phyloP scores from a whole-genome alignment of 164 flowering plant species.

The Houttuynia cordata region DNA sequence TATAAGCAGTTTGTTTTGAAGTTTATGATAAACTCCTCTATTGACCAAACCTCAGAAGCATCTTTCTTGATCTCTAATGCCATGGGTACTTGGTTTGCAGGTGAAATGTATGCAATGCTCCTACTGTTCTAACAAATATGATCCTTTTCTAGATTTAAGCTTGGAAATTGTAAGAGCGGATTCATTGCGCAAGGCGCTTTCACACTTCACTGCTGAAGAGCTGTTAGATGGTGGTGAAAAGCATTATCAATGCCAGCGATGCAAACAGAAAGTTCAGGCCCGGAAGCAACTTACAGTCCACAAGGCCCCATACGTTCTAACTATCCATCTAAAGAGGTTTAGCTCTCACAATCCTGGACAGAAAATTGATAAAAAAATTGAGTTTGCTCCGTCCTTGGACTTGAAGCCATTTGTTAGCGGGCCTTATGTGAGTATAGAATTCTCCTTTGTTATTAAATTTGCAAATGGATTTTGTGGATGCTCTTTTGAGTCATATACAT shows the following conservation, averaged over 20 bases:
- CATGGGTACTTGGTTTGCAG: slow-evolving; percentile 19
- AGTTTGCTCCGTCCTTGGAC: slow-evolving; percentile 57
- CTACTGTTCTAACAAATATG: slow-evolving; percentile 69
- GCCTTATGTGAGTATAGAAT: slow-evolving; percentile 49
- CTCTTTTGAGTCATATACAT: neutral
- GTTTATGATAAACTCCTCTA: neutral
- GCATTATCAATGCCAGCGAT: slow-evolving; percentile 74
- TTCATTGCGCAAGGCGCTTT: slow-evolving; percentile 64
- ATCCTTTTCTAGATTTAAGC: slow-evolving; percentile 93
- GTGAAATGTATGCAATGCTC: slow-evolving; percentile 88
- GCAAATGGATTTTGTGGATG: neutral
- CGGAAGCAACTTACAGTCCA: slow-evolving; percentile 76
- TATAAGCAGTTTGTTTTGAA: neutral
- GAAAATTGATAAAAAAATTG: slow-evolving; percentile 70
- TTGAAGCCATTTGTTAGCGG: slow-evolving; percentile 77
- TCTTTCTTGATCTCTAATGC: neutral
- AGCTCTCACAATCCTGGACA: slow-evolving; percentile 51
- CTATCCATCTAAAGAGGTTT: slow-evolving; percentile 89
- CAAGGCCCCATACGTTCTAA: slow-evolving; percentile 86
- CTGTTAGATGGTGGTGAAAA: slow-evolving; percentile 83
- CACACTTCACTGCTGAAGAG: slow-evolving; percentile 66
- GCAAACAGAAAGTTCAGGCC: slow-evolving; percentile 93
- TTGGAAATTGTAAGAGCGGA: slow-evolving; percentile 81
- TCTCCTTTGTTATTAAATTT: neutral
- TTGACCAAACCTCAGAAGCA: neutral